These are phyloP conservation scores for Beauveria bassiana DNA, from an alignment of 2,329 filamentous ascomycete species.

Conservation along the genomic window DNA sequence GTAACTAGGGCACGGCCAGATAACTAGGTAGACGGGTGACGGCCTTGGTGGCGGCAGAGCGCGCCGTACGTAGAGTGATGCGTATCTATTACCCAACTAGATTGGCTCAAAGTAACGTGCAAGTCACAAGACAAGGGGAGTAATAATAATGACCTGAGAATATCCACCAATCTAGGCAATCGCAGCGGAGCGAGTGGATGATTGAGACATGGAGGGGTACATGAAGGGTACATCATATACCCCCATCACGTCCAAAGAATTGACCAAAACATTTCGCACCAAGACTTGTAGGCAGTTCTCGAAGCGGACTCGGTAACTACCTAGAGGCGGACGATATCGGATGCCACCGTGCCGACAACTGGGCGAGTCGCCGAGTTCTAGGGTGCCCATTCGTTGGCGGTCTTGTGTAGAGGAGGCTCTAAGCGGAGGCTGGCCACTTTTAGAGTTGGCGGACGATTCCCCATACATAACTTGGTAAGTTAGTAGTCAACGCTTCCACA, in stretches of 20 bases:
- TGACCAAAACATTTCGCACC: not conserved
- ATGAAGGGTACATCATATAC: not conserved
- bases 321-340: slow-evolving; percentile 15
- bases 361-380: slow-evolving; percentile 12
- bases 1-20: not conserved
- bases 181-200: not conserved
- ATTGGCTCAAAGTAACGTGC: not conserved
- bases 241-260: not conserved
- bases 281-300: not conserved
- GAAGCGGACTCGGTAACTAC: not conserved
- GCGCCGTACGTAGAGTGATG: not conserved
- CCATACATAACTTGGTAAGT: not conserved
- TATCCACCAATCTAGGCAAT: not conserved
- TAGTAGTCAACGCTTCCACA: not conserved
- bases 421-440: not conserved
- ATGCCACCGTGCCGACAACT: slow-evolving; percentile 15
- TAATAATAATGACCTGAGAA: not conserved
- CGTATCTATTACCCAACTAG: slow-evolving; percentile 10
- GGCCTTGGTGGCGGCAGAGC: not conserved
- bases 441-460: not conserved
- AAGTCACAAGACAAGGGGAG: not conserved
- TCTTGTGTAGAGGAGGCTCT: not conserved
- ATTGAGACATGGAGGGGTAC: not conserved
- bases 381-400: slow-evolving; percentile 12
- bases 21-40: not conserved